Evolutionary conservation across 2,329 filamentous ascomycete species (phyloP).

Genomic region (Dendryphion nanum): DNA sequence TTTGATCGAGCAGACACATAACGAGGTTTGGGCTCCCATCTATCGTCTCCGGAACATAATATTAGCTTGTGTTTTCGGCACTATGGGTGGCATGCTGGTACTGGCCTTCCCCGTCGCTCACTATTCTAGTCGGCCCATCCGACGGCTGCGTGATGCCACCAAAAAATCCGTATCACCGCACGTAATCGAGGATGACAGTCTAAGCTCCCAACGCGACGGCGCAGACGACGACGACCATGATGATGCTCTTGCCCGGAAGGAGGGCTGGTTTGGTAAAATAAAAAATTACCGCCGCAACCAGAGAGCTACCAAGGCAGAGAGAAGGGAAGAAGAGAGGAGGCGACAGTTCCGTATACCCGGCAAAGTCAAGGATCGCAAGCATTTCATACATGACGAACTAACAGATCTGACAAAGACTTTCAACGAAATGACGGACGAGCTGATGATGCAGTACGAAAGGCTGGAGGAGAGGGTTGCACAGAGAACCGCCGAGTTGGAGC

Average conservation of each 20-base stretch:
- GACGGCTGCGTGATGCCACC: conserved; percentile 72
- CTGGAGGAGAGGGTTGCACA: conserved; percentile 82
- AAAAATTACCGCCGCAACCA: conserved; percentile 30
- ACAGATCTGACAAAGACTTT: conserved; percentile 83
- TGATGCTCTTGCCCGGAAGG: conserved; percentile 46
- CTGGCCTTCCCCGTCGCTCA: conserved; percentile 78
- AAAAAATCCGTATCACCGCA: conserved; percentile 69
- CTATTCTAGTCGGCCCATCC: conserved; percentile 76
- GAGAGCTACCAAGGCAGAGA: conserved; percentile 35
- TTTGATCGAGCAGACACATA: conserved; percentile 71
- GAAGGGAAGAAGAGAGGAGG: conserved; percentile 40
- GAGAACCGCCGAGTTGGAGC: conserved; percentile 78
- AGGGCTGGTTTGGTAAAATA: conserved; percentile 44
- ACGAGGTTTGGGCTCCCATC: conserved; percentile 76
- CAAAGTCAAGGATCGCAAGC: conserved; percentile 73
- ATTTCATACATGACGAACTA: conserved; percentile 76
- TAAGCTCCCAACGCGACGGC: conserved; percentile 36
- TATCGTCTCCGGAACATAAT: conserved; percentile 74
- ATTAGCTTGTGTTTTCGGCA: conserved; percentile 81
- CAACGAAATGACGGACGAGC: conserved; percentile 91
- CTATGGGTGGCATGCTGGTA: conserved; percentile 69
- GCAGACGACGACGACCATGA: conserved; percentile 50
- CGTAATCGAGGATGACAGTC: conserved; percentile 50
- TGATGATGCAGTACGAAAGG: conserved; percentile 80
- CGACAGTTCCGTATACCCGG: conserved; percentile 78